Conservation (phyloP, 2,329 filamentous ascomycete species). For the Curvularia sp. region DNA sequence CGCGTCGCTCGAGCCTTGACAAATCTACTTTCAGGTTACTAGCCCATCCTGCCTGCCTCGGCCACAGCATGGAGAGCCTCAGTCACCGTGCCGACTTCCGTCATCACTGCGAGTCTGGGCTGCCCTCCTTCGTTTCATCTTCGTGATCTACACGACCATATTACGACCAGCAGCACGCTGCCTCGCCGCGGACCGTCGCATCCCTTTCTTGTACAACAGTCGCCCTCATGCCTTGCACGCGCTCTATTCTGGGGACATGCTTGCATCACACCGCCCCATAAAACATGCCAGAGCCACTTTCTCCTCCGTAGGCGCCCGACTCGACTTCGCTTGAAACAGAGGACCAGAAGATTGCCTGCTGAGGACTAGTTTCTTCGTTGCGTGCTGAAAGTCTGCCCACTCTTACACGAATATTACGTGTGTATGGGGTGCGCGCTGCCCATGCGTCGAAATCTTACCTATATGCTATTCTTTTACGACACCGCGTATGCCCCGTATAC, state of each 20-base stretch:
- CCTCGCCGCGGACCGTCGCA: neutral
- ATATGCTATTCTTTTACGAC: neutral
- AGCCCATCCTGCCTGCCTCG: slow-evolving; percentile 2
- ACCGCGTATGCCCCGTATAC: neutral
- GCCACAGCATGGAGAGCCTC: too few species aligned
- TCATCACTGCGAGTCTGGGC: slow-evolving; percentile 5
- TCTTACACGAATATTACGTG: neutral
- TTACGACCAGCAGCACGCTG: neutral
- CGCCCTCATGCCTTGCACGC: slow-evolving; percentile 2
- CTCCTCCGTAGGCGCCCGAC: neutral
- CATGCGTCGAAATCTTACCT: neutral
- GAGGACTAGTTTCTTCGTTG: neutral
- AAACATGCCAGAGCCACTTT: slow-evolving; percentile 3
- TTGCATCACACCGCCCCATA: neutral
- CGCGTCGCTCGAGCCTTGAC: slow-evolving; percentile 8
- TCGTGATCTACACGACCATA: neutral
- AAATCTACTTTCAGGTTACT: slow-evolving; percentile 9
- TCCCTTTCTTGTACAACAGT: neutral
- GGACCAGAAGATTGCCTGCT: neutral
- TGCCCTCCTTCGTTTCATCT: slow-evolving; percentile 12
- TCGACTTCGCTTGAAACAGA: neutral
- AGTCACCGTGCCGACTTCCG: slow-evolving; percentile 4
- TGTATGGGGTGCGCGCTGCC: neutral
- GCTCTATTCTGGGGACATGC: neutral
- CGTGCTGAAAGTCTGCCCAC: neutral